Conservation (phyloP, 371 early-diverging fungal genomes). For the Apophysomyces trapeziformis region DNA sequence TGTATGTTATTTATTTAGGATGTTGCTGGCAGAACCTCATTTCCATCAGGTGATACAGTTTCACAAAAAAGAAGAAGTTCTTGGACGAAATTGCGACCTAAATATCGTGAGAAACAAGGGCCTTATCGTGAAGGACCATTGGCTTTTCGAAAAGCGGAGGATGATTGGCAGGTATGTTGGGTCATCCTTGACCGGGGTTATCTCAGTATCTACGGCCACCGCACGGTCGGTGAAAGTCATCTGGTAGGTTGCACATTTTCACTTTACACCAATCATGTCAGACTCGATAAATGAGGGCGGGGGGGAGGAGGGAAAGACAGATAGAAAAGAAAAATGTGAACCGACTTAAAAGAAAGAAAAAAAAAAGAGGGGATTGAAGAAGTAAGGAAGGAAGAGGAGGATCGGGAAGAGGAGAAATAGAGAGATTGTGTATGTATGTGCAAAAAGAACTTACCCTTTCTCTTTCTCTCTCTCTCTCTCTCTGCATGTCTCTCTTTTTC, state of each 20-base stretch:
- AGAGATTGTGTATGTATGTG: background rate
- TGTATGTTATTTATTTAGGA: too few relatives aligned
- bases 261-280: constrained; percentile 1
- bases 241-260: constrained; percentile 6
- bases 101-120: constrained; percentile 23
- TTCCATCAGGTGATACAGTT: constrained; percentile 13
- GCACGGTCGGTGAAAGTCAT: background rate
- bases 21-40: background rate
- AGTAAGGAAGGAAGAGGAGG: background rate
- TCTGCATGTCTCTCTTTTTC: background rate
- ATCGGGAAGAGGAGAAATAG: background rate
- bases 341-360: background rate
- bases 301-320: background rate
- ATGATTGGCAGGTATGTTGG: constrained; percentile 31
- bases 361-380: background rate
- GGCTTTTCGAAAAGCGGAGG: constrained; percentile 20
- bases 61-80: constrained; percentile 11
- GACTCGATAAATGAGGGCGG: background rate
- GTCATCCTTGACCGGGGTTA: constrained; percentile 31
- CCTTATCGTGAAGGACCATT: constrained; percentile 32
- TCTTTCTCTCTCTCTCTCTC: too few relatives aligned
- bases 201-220: constrained; percentile 24
- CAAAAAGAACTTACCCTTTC: too few relatives aligned
- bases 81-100: constrained; percentile 26
- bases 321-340: background rate